Base-by-base conservation (phyloP, 1,284 basidiomycete genomes). In the Boletus smithii region DNA sequence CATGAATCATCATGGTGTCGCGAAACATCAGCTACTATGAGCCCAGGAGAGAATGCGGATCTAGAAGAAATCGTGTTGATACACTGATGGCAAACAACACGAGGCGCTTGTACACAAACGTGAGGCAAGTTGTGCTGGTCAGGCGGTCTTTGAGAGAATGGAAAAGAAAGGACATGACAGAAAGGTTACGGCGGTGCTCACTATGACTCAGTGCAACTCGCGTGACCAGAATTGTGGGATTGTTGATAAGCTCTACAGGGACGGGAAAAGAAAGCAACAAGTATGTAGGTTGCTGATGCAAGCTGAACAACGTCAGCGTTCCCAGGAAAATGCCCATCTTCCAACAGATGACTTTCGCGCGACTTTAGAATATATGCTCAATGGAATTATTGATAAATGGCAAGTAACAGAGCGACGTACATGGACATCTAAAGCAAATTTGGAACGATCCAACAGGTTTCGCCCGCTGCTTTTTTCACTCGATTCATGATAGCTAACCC, bases 401-500 rank as follows among this genome's bases (percentile, higher is more conserved):
- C 22, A 42, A 31, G 40, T 18, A 38, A 35, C 10, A 27, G 13
- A 26, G 29, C 10, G 38, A 50, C 55, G 37, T 53, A 61, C 59
- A 55, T 41, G 51, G 22, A 31, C 47, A 50, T 60, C 60, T 66
- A 64, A 24, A 29, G 6, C 11, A 62, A 50, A 33, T 42, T 14
- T 13, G 49, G 54, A 58, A 48, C 40, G 32, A 85, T 66, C 77
- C 79, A 81, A 54, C 69, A 64, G 42, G 71, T 68, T 54, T 81
- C 80, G 4, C 85, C 81, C 3, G 94, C 93, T 2, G 97, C 95
- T 67, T 99, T 99, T 51, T 80, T 81, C n/a, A 95, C 81, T n/a
- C 95, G 77, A 65, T 99, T 98, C 95, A 98, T 98, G 22, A 99
- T 83, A 1, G 97, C 97, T 38, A 98, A 69, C 0, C 95, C 97